Evolutionary conservation across 2,329 filamentous ascomycete species (phyloP).

Genomic region (Ophiocordyceps camponoti-rufipedis): DNA sequence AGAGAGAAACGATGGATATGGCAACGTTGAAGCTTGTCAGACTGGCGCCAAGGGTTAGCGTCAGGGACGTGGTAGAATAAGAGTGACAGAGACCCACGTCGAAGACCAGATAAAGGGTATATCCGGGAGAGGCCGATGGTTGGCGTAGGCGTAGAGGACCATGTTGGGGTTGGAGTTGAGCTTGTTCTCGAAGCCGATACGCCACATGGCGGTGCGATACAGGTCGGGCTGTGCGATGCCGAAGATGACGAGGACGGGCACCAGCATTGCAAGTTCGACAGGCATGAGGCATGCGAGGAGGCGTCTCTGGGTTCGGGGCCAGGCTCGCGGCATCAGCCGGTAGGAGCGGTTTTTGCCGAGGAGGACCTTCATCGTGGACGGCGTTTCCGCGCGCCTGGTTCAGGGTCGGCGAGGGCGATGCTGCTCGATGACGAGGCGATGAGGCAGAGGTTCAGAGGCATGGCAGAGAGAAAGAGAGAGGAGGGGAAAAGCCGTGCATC

Average conservation of each 20-base stretch:
- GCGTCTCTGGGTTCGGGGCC: conserved; percentile 30
- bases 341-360: conserved; percentile 16
- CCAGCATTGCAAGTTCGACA: conserved; percentile 45
- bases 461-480: neutral
- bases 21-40: conserved; percentile 61
- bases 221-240: conserved; percentile 56
- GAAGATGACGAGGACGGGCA: conserved; percentile 51
- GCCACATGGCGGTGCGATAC: conserved; percentile 56
- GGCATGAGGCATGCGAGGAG: conserved; percentile 45
- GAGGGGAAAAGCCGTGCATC: neutral
- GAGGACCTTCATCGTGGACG: conserved; percentile 7
- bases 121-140: conserved; percentile 42
- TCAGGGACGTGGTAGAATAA: neutral
- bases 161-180: conserved; percentile 59
- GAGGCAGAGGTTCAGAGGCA: neutral
- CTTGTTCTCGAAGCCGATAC: conserved; percentile 48
- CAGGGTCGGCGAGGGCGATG: no score
- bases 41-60: conserved; percentile 20
- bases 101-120: conserved; percentile 56
- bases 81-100: conserved; percentile 34
- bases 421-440: neutral
- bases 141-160: conserved; percentile 56
- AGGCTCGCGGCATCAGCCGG: conserved; percentile 38
- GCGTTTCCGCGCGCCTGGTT: neutral
- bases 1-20: conserved; percentile 58